Evolutionary conservation across 352 stramenopile species (phyloP).

Genomic region (Globisporangium barbulae): DNA sequence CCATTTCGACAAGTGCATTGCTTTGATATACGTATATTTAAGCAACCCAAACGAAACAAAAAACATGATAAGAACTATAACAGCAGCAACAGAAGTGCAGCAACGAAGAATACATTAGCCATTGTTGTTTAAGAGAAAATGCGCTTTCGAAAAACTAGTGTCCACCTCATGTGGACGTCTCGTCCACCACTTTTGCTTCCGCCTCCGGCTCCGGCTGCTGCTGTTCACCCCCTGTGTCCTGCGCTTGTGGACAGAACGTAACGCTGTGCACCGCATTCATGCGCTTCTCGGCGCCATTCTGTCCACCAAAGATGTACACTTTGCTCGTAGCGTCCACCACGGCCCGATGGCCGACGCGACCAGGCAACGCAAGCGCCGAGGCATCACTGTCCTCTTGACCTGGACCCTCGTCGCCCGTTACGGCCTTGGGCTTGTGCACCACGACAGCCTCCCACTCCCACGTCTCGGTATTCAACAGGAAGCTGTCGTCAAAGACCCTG

Average conservation of each 20-base stretch:
- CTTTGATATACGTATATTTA: background rate
- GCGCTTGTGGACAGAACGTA: conserved; percentile 19
- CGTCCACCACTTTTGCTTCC: background rate
- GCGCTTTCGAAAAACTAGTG: background rate
- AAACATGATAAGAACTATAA: background rate
- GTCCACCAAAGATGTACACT: conserved; percentile 87
- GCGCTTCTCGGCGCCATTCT: conserved; percentile 76
- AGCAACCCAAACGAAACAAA: conserved; percentile 1
- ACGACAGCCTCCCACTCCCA: conserved; percentile 87
- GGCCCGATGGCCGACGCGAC: conserved; percentile 85
- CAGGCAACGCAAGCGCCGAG: conserved; percentile 20
- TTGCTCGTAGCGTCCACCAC: conserved; percentile 48
- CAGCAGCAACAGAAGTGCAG: background rate
- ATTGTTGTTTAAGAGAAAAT: background rate
- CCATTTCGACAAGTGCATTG: background rate
- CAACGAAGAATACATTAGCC: background rate
- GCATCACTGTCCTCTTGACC: conserved; percentile 8
- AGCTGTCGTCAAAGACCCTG: conserved; percentile 87
- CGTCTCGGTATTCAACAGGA: conserved; percentile 87
- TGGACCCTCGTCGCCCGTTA: conserved; percentile 10
- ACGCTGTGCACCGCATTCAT: conserved; percentile 78
- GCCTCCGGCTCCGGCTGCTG: conserved; percentile 14
- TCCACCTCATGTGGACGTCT: background rate
- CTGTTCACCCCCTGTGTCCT: background rate
- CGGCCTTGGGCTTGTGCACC: conserved; percentile 19